Base-by-base conservation (phyloP, 139 green algal species). In the Diplosphaera chodatii region DNA sequence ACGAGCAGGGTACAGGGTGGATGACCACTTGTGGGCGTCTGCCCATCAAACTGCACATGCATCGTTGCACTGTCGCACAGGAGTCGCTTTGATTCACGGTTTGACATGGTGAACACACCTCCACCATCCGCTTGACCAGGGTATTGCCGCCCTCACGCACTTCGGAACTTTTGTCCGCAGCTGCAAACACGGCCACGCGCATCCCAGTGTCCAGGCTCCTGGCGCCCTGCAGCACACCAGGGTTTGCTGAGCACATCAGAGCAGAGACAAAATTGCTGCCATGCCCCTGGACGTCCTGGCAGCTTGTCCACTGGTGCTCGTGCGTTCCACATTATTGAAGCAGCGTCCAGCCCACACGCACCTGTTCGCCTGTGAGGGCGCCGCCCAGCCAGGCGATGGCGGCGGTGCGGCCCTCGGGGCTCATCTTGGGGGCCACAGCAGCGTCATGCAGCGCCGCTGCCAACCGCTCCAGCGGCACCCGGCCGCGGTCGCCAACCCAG, bases 151-250 rank as follows among this genome's bases (percentile, higher is more conserved):
- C 83, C 23, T 96, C 92, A 0, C 92, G 74, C 32, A 95, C 90
- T 28, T 88, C 83, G 2, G 62, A 74, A 0, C 85, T 72, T 78
- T 97, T 97, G 82, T 97, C 92, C 0, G 34, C 41, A 8, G 66
- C 68, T 15, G 84, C 87, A 13, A 83, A 8, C 0, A 77, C 76
- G 15, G 80, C 83, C 3, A 74, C 74, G 3, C 77, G 72, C 30
- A 77, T 66, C 29, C 67, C 82, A 25, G 22, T 21, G 28, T 84
- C 78, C 25, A 81, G 37, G 40, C 80, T 80, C 15, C 59, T 68
- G 18, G 40, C 67, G 32, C 66, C 70, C 32, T 48, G 10, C 10
- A 48, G 6, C 37, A 48, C n/a, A n/a, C n/a, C n/a, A n/a, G n/a
- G n/a, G n/a, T n/a, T n/a, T n/a, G n/a, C n/a, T n/a, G n/a, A n/a